These are phyloP conservation scores for Trametes versicolor DNA, from an alignment of 1,284 basidiomycete genomes.

Conservation along the genomic window DNA sequence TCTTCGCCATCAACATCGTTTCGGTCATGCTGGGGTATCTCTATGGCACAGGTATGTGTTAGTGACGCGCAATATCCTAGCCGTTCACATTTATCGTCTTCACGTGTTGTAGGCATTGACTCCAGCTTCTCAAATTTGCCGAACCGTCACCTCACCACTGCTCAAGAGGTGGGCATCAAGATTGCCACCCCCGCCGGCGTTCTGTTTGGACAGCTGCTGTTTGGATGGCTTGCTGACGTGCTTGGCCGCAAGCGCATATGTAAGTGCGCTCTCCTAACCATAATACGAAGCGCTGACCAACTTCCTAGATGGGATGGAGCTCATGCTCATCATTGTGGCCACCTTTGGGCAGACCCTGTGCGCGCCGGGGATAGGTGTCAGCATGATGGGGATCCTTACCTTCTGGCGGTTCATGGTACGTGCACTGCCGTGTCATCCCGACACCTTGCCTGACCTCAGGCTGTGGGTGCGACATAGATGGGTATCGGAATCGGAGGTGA, in stretches of 20 bases:
- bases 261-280: conserved; percentile 50
- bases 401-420: conserved; percentile 74
- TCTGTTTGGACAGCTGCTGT: conserved; percentile 66
- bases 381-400: conserved; percentile 77
- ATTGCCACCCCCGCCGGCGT: conserved; percentile 64
- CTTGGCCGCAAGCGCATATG: conserved; percentile 80
- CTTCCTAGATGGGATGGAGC: conserved; percentile 70
- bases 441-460: background rate
- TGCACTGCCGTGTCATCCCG: background rate
- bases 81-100: too few species aligned
- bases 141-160: conserved; percentile 49
- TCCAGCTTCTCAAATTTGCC: conserved; percentile 29
- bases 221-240: conserved; percentile 77
- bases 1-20: conserved; percentile 64
- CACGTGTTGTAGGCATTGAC: conserved; percentile 5
- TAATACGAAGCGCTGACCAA: background rate
- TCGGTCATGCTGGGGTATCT: conserved; percentile 67
- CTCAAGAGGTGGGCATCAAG: conserved; percentile 75
- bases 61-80: too few species aligned
- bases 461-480: conserved; percentile 51
- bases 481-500: conserved; percentile 81
- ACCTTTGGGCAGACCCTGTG: conserved; percentile 71
- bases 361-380: conserved; percentile 67
- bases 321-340: conserved; percentile 75
- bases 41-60: conserved; percentile 50